Base-by-base conservation (phyloP, 2,329 filamentous ascomycete species). In the Trichothecium sympodiale region DNA sequence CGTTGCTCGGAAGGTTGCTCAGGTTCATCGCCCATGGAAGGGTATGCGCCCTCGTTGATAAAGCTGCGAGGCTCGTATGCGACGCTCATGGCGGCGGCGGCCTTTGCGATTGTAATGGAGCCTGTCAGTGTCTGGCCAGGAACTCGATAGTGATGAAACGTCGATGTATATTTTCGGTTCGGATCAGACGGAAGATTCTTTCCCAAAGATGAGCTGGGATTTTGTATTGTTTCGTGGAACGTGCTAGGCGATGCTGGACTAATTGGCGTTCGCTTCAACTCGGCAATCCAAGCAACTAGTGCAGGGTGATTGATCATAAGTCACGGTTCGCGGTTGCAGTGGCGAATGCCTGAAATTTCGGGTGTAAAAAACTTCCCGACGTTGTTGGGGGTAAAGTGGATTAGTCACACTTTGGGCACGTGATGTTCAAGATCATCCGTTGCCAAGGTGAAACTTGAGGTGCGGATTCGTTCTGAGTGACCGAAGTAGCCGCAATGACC, bases 51-150 rank as follows among this genome's bases (percentile, higher is more conserved):
- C 35, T 67, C 62, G 37, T 68, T 59, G 28, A 69, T 59, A 41
- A 71, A 67, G 44, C 54, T 60, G 39, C 67, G 56, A 17, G 63
- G 54, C 44, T 73, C 67, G 47, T 67, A 73, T 29, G 65, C 67
- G 46, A 73, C 65, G 43, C 61, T 67, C 67, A 71, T 71, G 33
- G 46, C 60, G 50, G 38, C 43, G 35, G 38, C 39, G 33, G 29
- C 31, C 31, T 16, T 34, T 18, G 16, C 6, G 6, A 25, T 25
- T 10, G 20, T 25, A n/a, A n/a, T n/a, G n/a, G n/a, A n/a, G n/a
- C n/a, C n/a, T n/a, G n/a, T n/a, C n/a, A n/a, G n/a, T n/a, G n/a
- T n/a, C n/a, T n/a, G n/a, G n/a, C n/a, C n/a, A n/a, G n/a, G n/a
- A n/a, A n/a, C n/a, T n/a, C n/a, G n/a, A n/a, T n/a, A n/a, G n/a